Conservation (phyloP, 257 asterid species). For the Solanum pimpinellifolium region DNA sequence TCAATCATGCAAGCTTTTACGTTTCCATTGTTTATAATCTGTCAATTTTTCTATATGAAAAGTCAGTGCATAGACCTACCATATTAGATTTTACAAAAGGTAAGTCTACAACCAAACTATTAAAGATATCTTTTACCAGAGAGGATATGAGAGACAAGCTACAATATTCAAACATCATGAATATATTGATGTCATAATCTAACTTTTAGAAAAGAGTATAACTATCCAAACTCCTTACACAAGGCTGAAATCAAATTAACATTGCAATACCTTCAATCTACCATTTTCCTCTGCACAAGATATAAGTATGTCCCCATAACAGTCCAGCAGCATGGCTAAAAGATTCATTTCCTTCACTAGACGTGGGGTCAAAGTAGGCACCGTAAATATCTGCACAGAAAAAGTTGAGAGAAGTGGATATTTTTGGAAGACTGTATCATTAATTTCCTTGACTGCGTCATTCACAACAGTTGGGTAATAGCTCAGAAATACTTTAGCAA, state of each 20-base stretch:
- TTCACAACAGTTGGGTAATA: conserved; percentile 71
- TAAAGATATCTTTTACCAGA: background rate
- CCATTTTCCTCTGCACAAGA: conserved; percentile 68
- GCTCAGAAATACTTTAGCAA: conserved; percentile 68
- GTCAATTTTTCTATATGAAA: background rate
- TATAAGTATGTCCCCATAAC: conserved; percentile 47
- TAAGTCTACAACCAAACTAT: background rate
- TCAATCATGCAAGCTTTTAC: background rate
- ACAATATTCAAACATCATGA: background rate
- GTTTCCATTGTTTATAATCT: background rate
- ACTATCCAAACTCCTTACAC: background rate
- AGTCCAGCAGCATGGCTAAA: conserved; percentile 66
- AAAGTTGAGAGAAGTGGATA: conserved; percentile 64
- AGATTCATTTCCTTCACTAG: conserved; percentile 93
- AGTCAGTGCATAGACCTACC: background rate
- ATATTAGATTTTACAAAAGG: background rate
- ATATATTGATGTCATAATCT: background rate
- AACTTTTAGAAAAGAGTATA: background rate
- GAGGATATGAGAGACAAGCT: background rate
- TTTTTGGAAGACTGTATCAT: conserved; percentile 42
- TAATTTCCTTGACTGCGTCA: conserved; percentile 41
- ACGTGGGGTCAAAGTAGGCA: conserved; percentile 76
- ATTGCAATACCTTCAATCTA: conserved; percentile 57
- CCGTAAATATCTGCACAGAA: conserved; percentile 90
- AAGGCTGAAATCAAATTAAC: background rate